These are phyloP conservation scores for Graphilbum ipis-grandicollis DNA, from an alignment of 2,329 filamentous ascomycete genomes.

Conservation along the genomic window DNA sequence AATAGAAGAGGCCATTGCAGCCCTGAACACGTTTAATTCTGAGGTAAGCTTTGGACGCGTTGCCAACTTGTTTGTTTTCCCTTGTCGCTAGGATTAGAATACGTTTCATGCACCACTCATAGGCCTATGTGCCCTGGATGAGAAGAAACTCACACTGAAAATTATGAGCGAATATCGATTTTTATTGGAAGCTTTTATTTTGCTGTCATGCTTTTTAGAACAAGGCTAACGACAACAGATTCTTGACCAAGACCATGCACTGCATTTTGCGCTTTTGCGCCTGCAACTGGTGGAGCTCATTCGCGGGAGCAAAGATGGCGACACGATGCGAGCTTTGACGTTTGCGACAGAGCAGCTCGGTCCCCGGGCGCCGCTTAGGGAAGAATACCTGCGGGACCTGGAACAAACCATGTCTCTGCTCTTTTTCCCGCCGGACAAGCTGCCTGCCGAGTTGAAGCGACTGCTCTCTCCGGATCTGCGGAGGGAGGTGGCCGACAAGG, in stretches of 20 bases:
- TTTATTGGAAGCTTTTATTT: constrained; percentile 1
- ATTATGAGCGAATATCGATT: constrained; percentile 42
- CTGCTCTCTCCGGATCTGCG: constrained; percentile 68
- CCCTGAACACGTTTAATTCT: constrained; percentile 77
- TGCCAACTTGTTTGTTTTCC: constrained; percentile 1
- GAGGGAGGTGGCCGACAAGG: constrained; percentile 65
- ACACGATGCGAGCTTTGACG: constrained; percentile 63
- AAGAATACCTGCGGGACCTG: constrained; percentile 67
- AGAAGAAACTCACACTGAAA: constrained; percentile 50
- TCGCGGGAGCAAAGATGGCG: constrained; percentile 52
- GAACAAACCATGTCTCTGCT: constrained; percentile 88
- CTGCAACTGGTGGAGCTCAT: constrained; percentile 92
- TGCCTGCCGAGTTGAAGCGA: constrained; percentile 57
- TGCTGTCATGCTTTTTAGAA: too few relatives aligned
- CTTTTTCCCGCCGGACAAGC: constrained; percentile 67
- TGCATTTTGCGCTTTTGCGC: constrained; percentile 81
- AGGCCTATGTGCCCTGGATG: constrained; percentile 79
- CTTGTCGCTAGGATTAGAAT: constrained; percentile 74
- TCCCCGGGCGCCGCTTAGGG: constrained; percentile 67
- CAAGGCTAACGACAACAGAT: too few relatives aligned
- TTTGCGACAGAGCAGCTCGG: constrained; percentile 82
- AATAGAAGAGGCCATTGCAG: constrained; percentile 70
- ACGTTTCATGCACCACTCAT: constrained; percentile 99
- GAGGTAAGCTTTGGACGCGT: constrained; percentile 48
- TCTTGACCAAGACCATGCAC: constrained; percentile 60